Base-by-base conservation (phyloP, 495 filamentous ascomycete species). In the Penicillium chermesinum region DNA sequence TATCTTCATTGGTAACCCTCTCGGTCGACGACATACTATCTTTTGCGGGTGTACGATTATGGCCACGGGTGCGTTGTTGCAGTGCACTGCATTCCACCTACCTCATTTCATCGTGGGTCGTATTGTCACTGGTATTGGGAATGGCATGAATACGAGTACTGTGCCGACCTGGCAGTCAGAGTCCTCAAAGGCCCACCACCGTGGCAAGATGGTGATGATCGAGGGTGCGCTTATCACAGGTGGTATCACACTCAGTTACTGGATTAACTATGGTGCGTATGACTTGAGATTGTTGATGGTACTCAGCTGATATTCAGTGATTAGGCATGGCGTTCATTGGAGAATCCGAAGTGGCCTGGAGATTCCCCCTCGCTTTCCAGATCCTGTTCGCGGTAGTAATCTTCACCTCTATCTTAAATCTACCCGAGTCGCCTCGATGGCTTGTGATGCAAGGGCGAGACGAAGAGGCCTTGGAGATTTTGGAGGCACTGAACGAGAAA, bases 191-290 rank as follows among this genome's bases (percentile, higher is more conserved):
- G 73, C 84, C 0, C 81, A 88, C 50, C 75, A 81, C 48, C 76
- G 85, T 50, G 86, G 87, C 13, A 85, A 85, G 51, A 68, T 89
- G 55, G 83, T 89, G 50, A 87, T 88, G 83, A 81, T 89, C 38
- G 83, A 88, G 62, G 83, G 79, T 51, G 62, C 81, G 37, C 64
- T 87, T 36, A 84, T 86, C 48, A 84, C 84, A 0, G 75, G 72
- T 12, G 85, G 86, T 37, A 79, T 87, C 49, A 79, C 77, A 46
- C 61, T 88, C 49, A 77, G 73, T 46, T 86, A 89, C 63, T 90
- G 86, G 86, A 73, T 89, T 30, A 82, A 82, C 46, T 84, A 85
- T 34, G 87, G 76, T 43, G 30, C 45, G 61, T 52, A 1, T 12
- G 30, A n/a, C 27, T 3, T 20, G 0, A 16, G 9, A 2, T 15